Percentiles rank a stretch among this genome's conserved stretches.
Evolutionary conservation across 371 early-diverging fungal species (phyloP).

Genomic region (Zancudomyces culisetae): DNA sequence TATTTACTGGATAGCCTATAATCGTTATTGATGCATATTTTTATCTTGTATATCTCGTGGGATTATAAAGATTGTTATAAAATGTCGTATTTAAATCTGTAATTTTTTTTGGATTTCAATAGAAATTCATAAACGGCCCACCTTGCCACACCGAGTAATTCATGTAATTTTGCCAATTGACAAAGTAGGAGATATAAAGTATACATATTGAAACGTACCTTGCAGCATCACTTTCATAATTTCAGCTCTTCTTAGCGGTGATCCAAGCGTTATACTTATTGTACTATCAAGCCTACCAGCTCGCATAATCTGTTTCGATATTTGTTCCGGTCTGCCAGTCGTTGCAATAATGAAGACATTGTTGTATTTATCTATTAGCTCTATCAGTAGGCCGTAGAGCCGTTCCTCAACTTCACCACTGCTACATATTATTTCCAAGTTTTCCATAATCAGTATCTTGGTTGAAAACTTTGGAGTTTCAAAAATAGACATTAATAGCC

Average conservation of each 20-base stretch:
- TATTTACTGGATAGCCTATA: slow-evolving; percentile 6
- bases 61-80: no score
- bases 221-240: slow-evolving; percentile 13
- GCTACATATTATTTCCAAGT: slow-evolving; percentile 19
- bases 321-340: slow-evolving; percentile 5
- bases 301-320: slow-evolving; percentile 16
- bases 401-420: slow-evolving; percentile 13
- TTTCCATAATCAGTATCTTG: slow-evolving; percentile 16
- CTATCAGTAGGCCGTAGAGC: slow-evolving; percentile 14
- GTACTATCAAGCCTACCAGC: slow-evolving; percentile 13
- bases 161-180: no score
- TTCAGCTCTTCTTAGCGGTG: slow-evolving; percentile 8
- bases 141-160: no score
- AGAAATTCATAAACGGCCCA: no score
- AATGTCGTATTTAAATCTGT: no score
- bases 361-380: slow-evolving; percentile 10
- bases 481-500: slow-evolving; percentile 9
- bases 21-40: no score
- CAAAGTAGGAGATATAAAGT: no score
- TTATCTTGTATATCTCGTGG: no score
- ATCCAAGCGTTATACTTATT: slow-evolving; percentile 10
- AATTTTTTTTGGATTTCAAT: no score
- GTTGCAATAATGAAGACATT: slow-evolving; percentile 15
- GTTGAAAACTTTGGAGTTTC: background rate
- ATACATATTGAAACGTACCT: slow-evolving; percentile 1